Base-by-base conservation (phyloP, 805 yeast genomes). In the Zygotorulaspora florentina region DNA sequence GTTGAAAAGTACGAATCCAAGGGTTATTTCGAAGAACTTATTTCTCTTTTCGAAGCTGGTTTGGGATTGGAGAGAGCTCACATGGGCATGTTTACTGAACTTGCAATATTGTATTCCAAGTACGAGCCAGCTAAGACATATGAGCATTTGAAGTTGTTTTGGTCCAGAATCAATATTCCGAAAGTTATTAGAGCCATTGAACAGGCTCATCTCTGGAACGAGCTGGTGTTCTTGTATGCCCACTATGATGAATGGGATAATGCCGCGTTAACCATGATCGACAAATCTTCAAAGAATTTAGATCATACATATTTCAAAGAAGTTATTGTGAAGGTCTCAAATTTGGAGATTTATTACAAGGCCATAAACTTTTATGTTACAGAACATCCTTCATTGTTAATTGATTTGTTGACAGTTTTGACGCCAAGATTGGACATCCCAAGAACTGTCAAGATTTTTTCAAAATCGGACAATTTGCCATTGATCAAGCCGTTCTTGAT, bases 221-320 rank as follows among this genome's bases (percentile, higher is more conserved):
- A 93, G 71, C 76, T 91, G 57, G 88, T 93, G 47, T 93, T 93
- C 82, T 74, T 93, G 67, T 91, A 91, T 72, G 89, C 96, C 65
- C 99, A 93, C 69, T 93, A 93, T 67, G 99, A 93, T 65, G 99
- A 93, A 72, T 93, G 96, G 96, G 99, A 93, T 68, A 93, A 93
- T 68, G 99, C 99, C 50, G 89, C 96, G 29, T 76, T 93, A 64
- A 82, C 96, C 12, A 87, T 93, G 90, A 93, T 93, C 75, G 97
- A 93, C 67, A 88, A 82, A 64, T 84, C 96, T 2, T 87, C 95
- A 50, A 85, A 85, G 56, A 89, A 96, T 13, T 90, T 91, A 61
- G 98, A 93, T 58, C 99, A 93, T 66, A 71, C 81, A 26, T 85
- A 95, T 35, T 93, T 93, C 77, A 93, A 93, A 74, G 98, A 93